phyloP scores from a whole-genome alignment of 2,329 filamentous ascomycete genomes.

The Botrytis deweyae region DNA sequence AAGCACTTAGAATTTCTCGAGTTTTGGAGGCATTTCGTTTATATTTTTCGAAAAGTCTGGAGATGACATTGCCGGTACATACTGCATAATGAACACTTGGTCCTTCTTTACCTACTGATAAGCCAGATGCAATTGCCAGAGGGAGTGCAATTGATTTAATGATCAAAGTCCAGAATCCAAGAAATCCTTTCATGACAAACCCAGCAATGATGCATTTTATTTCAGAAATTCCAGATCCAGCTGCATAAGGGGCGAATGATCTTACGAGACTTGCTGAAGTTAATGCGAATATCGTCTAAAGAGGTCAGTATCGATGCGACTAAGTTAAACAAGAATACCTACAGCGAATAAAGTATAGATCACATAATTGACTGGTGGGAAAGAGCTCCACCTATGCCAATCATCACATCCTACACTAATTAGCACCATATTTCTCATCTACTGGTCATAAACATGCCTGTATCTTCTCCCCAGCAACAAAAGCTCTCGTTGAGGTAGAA shows the following conservation, averaged over 20 bases:
- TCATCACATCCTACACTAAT: slow-evolving; percentile 68
- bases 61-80: slow-evolving; percentile 95
- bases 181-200: slow-evolving; percentile 98
- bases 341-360: slow-evolving; percentile 85
- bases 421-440: slow-evolving; percentile 23
- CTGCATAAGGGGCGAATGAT: slow-evolving; percentile 90
- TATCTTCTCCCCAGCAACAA: slow-evolving; percentile 95
- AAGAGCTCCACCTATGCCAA: slow-evolving; percentile 85
- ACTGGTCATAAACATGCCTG: slow-evolving; percentile 51
- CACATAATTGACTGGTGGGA: slow-evolving; percentile 77
- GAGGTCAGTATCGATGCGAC: slow-evolving; percentile 25
- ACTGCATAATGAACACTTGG: slow-evolving; percentile 99
- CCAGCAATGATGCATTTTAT: slow-evolving; percentile 99
- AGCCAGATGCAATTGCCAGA: slow-evolving; percentile 85
- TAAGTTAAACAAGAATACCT: slow-evolving; percentile 36
- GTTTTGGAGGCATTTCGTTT: slow-evolving; percentile 89
- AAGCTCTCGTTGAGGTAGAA: slow-evolving; percentile 98
- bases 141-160: slow-evolving; percentile 94
- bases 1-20: slow-evolving; percentile 90
- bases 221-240: slow-evolving; percentile 94
- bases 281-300: slow-evolving; percentile 72
- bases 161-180: slow-evolving; percentile 84
- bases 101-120: slow-evolving; percentile 95
- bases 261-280: slow-evolving; percentile 83
- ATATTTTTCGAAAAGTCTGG: slow-evolving; percentile 89